Evolutionary conservation across 805 yeast species (phyloP), one percentile per base, ranked within the genome.

Genomic region (Grigorovia humatica): DNA sequence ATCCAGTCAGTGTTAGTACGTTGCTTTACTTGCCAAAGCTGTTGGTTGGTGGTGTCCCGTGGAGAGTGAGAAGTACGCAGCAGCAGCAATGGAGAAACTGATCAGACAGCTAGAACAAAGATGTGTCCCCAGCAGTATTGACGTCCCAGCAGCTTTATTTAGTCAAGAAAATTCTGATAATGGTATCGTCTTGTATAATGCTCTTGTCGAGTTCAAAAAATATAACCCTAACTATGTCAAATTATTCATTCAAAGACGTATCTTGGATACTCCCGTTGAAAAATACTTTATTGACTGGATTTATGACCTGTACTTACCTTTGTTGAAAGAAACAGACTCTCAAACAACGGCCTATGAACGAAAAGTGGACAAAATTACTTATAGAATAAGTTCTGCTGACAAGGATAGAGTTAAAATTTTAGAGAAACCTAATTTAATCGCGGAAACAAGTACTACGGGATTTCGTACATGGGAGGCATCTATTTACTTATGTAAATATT

Each of bases 381-480:
- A 71, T 52, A 57, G 52, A n/a, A 55, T 72, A 29, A 47, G 52
- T 42, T 49, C 51, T 1, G 30, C 27, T 15, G 46, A 55, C 0
- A 48, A 48, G 0, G 61, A 76, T 1, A 57, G 58, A 7, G 76
- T 84, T 2, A 38, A 9, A 3, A 38, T 46, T 6, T 68, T 67
- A 52, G 93, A 85, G 59, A 74, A 79, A 0, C 91, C 90, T 0
- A 71, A 75, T 50, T 55, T 85, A 49, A 78, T 85, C 13, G 77
- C 86, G 41, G 88, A 87, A 0, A 63, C 70, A n/a, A 95, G 95
- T 5, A 83, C 95, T 0, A 91, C 97, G 0, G 97, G 97, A 0
- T 68, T 81, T 51, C 71, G 97, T 43, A 91, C 97, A 0, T 90
- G 97, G 98, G 96, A 88, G 62, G 97, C 96, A 2, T 85, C 96